Evolutionary conservation across 192 early-diverging fungal genomes (phyloP), one percentile per base, ranked within the genome.

Genomic region (Coemansia sp.): DNA sequence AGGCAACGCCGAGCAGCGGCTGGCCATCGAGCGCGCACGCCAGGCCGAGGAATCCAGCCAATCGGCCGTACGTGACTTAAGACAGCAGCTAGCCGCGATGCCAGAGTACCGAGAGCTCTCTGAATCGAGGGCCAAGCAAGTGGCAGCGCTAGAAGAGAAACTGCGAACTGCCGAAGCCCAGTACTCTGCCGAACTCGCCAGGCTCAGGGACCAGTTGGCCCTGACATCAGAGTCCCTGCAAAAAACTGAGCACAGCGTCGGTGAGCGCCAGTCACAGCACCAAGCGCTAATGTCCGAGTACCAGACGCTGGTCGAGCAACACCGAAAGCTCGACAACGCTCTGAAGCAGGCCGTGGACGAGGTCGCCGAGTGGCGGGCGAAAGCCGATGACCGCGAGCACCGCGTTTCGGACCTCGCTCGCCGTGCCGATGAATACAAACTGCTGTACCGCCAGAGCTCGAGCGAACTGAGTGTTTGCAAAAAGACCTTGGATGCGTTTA

Each of bases 331-430:
- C 20, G 70, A 73, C 61, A 38, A 57, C 7, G 70, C 67, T 53
- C 67, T 82, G 35, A 72, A 73, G 22, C 70, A 82, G 29, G 79
- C 79, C 1, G 62, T 82, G 10, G 60, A 32, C 4, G 79, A 82
- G 40, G 74, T 82, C 22, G 64, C 39, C 36, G 67, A 76, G 20
- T 68, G 64, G 63, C 66, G 70, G 9, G 62, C 74, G 19, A 72
- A 82, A 64, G 62, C 60, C 10, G 73, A 73, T 17, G 70, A 73
- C 47, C 70, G 62, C 31, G 74, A 73, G 36, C 73, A 76, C 64
- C 56, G 58, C 29, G 25, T 73, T 0, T 12, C 40, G 24, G 71
- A 76, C 4, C 67, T 76, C n/a, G 24, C 39, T 0, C 66, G 74
- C 7, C 65, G 66, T 4, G 36, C 53, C 20, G 70, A 68, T 27